Conservation (phyloP, 106 monocot genomes). For the Vanilla planifolia region DNA sequence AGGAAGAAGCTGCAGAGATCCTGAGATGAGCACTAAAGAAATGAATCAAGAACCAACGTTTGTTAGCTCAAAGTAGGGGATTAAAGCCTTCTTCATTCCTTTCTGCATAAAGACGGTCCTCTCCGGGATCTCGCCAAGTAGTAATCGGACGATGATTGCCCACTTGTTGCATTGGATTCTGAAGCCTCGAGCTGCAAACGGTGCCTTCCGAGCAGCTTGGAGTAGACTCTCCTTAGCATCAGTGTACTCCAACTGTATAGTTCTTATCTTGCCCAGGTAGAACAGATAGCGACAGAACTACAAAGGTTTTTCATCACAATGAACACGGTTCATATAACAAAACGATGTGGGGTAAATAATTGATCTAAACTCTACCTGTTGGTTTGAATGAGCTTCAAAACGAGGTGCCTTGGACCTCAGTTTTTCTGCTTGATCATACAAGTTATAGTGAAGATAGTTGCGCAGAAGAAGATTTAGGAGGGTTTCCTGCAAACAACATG, state of each 20-base stretch:
- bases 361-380: too few relatives aligned
- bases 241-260: constrained; percentile 95
- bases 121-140: constrained; percentile 91
- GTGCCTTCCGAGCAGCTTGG: constrained; percentile 90
- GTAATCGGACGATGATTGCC: constrained; percentile 78
- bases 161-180: constrained; percentile 88
- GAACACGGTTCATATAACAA: too few relatives aligned
- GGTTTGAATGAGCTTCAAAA: constrained; percentile 96
- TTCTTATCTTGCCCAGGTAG: constrained; percentile 93
- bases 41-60: constrained; percentile 33
- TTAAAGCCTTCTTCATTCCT: constrained; percentile 84
- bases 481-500: constrained; percentile 57
- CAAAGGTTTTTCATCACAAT: too few relatives aligned
- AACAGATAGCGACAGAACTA: constrained; percentile 89
- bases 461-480: constrained; percentile 90
- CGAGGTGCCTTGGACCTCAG: constrained; percentile 93
- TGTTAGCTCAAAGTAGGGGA: constrained; percentile 86
- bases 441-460: constrained; percentile 95
- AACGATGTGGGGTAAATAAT: too few relatives aligned
- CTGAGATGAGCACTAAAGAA: neutral
- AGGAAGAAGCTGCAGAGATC: too few relatives aligned
- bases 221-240: constrained; percentile 92
- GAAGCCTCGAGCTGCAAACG: constrained; percentile 70
- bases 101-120: constrained; percentile 95
- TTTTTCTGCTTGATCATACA: constrained; percentile 93